Conservation (phyloP, 2,329 filamentous ascomycete species). For the Fusarium siculi region DNA sequence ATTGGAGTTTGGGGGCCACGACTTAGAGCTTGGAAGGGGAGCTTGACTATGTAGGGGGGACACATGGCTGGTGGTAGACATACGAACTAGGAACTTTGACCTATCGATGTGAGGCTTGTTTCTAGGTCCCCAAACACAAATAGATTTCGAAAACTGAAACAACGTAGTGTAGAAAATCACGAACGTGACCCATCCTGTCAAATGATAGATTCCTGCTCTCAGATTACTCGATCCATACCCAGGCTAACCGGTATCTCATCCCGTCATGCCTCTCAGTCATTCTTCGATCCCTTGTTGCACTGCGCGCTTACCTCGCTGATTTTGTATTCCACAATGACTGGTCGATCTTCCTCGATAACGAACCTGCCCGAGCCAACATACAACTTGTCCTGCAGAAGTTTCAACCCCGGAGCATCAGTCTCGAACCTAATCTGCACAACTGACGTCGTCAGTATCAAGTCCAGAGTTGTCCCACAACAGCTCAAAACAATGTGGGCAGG, state of each 20-base stretch:
- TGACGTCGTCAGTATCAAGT: conserved; percentile 22
- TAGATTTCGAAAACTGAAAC: conserved; percentile 35
- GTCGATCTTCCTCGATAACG: conserved; percentile 48
- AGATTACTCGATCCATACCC: not conserved
- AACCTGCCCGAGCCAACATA: conserved; percentile 56
- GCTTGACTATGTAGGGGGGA: conserved; percentile 25
- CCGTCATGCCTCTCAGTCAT: conserved; percentile 2
- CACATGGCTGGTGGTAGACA: conserved; percentile 14
- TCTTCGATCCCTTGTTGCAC: conserved; percentile 26
- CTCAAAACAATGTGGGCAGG: not conserved
- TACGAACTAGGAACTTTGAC: conserved; percentile 15
- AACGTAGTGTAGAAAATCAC: not conserved
- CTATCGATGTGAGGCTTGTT: conserved; percentile 32
- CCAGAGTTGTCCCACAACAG: not conserved
- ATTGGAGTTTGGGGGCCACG: conserved; percentile 37
- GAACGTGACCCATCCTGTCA: not conserved
- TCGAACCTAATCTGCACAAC: conserved; percentile 54
- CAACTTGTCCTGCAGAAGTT: conserved; percentile 51
- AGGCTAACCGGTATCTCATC: not conserved
- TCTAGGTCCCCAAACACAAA: conserved; percentile 29
- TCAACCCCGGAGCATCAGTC: conserved; percentile 50
- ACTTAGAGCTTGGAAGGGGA: conserved; percentile 23
- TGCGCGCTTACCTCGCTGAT: conserved; percentile 52
- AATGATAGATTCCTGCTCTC: not conserved
- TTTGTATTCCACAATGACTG: conserved; percentile 55